phyloP scores from a whole-genome alignment of 2,329 filamentous ascomycete genomes.

The Xylaria sp. region DNA sequence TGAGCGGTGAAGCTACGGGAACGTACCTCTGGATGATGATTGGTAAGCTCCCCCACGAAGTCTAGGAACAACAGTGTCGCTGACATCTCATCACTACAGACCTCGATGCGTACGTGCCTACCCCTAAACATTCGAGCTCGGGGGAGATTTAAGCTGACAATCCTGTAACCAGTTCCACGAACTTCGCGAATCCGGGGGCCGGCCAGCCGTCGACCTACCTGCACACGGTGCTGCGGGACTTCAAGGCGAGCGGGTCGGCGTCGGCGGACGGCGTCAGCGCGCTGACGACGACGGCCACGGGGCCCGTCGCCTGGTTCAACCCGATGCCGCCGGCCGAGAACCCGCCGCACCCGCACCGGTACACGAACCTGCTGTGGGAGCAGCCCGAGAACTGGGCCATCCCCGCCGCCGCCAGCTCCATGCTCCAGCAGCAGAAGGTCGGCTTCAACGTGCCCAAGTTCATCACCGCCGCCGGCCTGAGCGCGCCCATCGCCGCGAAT shows the following conservation, averaged over 20 bases:
- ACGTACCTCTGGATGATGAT: constrained; percentile 38
- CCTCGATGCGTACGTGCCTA: constrained; percentile 33
- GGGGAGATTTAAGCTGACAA: constrained; percentile 5
- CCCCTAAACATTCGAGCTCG: not conserved
- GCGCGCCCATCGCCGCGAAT: constrained; percentile 36
- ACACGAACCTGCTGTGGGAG: constrained; percentile 43
- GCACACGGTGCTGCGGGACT: constrained; percentile 37
- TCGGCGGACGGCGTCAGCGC: constrained; percentile 26
- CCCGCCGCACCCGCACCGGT: constrained; percentile 42
- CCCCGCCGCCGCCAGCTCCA: constrained; percentile 33
- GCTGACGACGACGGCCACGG: constrained; percentile 26
- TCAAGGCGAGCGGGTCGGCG: constrained; percentile 29
- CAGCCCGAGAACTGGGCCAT: constrained; percentile 40
- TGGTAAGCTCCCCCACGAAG: constrained; percentile 12
- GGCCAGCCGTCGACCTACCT: constrained; percentile 34
- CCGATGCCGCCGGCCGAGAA: constrained; percentile 40
- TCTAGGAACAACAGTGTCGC: constrained; percentile 2
- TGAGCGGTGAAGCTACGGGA: constrained; percentile 26
- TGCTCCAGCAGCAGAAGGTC: constrained; percentile 36
- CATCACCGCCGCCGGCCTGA: constrained; percentile 35
- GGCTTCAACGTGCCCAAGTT: constrained; percentile 39
- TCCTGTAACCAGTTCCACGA: constrained; percentile 30
- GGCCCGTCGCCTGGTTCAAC: constrained; percentile 34
- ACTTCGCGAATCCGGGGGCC: constrained; percentile 32
- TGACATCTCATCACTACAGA: constrained; percentile 30